Percentiles rank a stretch among this genome's conserved stretches.
These are phyloP conservation scores for Gaeumannomyces tritici DNA, from an alignment of 2,329 filamentous ascomycete species.

Conservation along the genomic window DNA sequence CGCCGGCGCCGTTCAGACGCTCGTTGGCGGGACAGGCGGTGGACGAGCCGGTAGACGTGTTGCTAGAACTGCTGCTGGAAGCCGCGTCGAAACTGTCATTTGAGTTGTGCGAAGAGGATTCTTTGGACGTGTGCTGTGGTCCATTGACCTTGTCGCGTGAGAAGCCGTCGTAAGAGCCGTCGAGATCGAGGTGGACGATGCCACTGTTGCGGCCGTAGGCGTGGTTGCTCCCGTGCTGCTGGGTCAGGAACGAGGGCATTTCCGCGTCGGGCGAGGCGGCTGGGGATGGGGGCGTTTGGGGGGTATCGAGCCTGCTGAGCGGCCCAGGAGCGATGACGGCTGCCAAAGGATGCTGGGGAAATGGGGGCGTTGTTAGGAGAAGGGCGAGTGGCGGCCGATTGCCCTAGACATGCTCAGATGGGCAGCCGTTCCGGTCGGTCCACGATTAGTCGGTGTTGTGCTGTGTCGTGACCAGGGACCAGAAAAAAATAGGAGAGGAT, in stretches of 20 bases:
- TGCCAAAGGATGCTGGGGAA: slow-evolving; percentile 2
- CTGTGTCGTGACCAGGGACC: neutral
- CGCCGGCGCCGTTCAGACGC: slow-evolving; percentile 27
- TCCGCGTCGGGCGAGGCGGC: slow-evolving; percentile 10
- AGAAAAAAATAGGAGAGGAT: neutral
- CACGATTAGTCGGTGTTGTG: neutral
- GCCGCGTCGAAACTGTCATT: slow-evolving; percentile 45
- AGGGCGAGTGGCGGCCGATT: slow-evolving; percentile 1
- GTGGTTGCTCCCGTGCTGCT: slow-evolving; percentile 27
- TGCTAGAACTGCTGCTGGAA: slow-evolving; percentile 33
- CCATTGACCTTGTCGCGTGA: slow-evolving; percentile 21
- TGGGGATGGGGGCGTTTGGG: neutral
- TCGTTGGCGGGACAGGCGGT: neutral
- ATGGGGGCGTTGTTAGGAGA: neutral
- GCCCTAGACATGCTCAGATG: slow-evolving; percentile 5
- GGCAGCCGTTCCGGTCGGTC: neutral
- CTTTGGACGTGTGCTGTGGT: slow-evolving; percentile 11
- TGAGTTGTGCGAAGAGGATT: slow-evolving; percentile 25
- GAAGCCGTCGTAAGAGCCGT: slow-evolving; percentile 20
- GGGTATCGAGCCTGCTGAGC: neutral
- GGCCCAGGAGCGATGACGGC: neutral
- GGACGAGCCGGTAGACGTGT: slow-evolving; percentile 26
- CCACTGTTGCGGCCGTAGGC: slow-evolving; percentile 31
- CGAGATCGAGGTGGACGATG: slow-evolving; percentile 33
- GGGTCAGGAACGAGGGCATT: slow-evolving; percentile 47